Conservation (phyloP, 2,329 filamentous ascomycete genomes). For the Nothophaeocryptopus gaeumannii region DNA sequence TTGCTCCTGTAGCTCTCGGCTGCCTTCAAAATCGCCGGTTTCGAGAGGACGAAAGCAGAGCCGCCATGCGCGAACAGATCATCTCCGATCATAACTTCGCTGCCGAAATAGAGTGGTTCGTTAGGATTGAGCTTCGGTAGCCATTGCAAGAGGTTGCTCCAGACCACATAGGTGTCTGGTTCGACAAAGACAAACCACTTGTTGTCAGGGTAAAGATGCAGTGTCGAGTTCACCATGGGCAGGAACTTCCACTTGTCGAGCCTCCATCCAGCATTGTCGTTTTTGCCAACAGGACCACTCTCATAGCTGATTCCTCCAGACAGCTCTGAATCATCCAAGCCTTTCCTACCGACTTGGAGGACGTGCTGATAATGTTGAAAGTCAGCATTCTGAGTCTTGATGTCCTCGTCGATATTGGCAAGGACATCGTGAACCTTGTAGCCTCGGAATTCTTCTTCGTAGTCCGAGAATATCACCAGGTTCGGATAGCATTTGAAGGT, state of each 20-base stretch:
- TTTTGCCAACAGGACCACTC: slow-evolving; percentile 26
- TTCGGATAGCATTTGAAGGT: slow-evolving; percentile 56
- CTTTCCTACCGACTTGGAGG: slow-evolving; percentile 30
- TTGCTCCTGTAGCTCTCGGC: slow-evolving; percentile 41
- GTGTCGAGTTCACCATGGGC: slow-evolving; percentile 38
- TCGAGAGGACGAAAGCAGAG: slow-evolving; percentile 43
- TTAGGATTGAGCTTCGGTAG: slow-evolving; percentile 49
- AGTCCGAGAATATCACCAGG: slow-evolving; percentile 59
- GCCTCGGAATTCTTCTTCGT: slow-evolving; percentile 52
- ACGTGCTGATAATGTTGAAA: slow-evolving; percentile 39
- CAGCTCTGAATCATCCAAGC: slow-evolving; percentile 32
- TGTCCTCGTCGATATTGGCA: slow-evolving; percentile 29
- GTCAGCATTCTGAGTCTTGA: slow-evolving; percentile 34
- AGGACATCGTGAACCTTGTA: slow-evolving; percentile 37
- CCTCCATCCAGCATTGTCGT: slow-evolving; percentile 34
- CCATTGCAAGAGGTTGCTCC: slow-evolving; percentile 54
- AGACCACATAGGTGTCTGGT: slow-evolving; percentile 57
- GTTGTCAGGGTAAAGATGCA: slow-evolving; percentile 43
- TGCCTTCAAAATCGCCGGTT: slow-evolving; percentile 36
- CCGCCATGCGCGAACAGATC: slow-evolving; percentile 43
- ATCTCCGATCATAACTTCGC: slow-evolving; percentile 49
- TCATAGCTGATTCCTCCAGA: slow-evolving; percentile 25
- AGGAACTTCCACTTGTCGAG: slow-evolving; percentile 55
- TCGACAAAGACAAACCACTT: slow-evolving; percentile 62
- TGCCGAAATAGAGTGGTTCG: slow-evolving; percentile 53